Evolutionary conservation across 495 filamentous ascomycete genomes (phyloP).

Genomic region (Trichoderma gamsii): DNA sequence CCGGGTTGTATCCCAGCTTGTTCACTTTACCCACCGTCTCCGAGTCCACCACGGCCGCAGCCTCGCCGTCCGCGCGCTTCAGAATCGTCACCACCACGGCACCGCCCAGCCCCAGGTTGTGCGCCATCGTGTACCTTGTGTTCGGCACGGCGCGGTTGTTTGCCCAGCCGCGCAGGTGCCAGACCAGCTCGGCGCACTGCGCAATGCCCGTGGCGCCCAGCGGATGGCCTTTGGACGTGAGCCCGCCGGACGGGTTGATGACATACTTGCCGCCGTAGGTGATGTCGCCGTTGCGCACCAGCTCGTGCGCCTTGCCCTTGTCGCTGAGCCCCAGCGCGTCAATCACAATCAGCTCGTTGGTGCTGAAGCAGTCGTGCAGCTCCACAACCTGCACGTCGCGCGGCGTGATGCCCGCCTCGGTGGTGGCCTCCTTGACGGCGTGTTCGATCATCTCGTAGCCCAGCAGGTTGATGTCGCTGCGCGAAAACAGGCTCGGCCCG

Average conservation of each 20-base stretch:
- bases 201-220: conserved; percentile 89
- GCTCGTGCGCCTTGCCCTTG: conserved; percentile 82
- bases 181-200: conserved; percentile 92
- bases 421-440: conserved; percentile 60
- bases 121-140: conserved; percentile 73
- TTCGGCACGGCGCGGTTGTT: conserved; percentile 72
- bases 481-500: conserved; percentile 62
- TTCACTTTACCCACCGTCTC: conserved; percentile 55
- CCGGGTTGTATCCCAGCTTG: conserved; percentile 85
- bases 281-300: conserved; percentile 82
- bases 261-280: conserved; percentile 85
- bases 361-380: conserved; percentile 94
- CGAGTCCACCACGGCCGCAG: conserved; percentile 48
- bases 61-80: conserved; percentile 72
- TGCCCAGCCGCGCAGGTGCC: conserved; percentile 95
- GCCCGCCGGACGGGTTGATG: conserved; percentile 87
- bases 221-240: conserved; percentile 95
- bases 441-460: conserved; percentile 77
- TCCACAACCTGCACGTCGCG: conserved; percentile 78
- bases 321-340: conserved; percentile 77
- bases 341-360: conserved; percentile 87
- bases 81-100: conserved; percentile 90
- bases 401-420: conserved; percentile 67
- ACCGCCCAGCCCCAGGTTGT: conserved; percentile 90
- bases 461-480: conserved; percentile 77